Evolutionary conservation across 2,329 filamentous ascomycete species (phyloP).

Genomic region (Scytalidium lignicola): DNA sequence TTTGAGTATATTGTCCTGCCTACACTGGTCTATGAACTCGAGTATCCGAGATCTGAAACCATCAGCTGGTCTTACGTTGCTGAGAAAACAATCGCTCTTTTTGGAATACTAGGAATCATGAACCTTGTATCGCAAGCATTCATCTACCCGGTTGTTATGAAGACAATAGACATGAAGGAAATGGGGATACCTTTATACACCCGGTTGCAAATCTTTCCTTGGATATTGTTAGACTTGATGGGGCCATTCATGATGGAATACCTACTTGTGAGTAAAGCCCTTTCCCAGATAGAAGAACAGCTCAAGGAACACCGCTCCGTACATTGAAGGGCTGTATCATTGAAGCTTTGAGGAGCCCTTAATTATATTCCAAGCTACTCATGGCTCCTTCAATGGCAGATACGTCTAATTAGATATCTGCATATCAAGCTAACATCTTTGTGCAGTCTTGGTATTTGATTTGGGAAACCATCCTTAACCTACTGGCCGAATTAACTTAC

Average conservation of each 20-base stretch:
- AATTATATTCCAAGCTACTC: neutral
- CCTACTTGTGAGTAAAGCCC: slow-evolving; percentile 32
- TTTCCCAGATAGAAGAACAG: neutral
- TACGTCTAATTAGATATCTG: too few species aligned
- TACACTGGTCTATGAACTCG: slow-evolving; percentile 73
- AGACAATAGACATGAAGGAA: slow-evolving; percentile 63
- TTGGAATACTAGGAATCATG: slow-evolving; percentile 74
- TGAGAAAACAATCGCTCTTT: slow-evolving; percentile 65
- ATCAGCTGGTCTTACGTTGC: slow-evolving; percentile 72
- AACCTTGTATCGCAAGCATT: slow-evolving; percentile 71
- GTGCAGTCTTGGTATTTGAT: slow-evolving; percentile 70
- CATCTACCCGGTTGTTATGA: slow-evolving; percentile 71
- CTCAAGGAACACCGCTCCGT: too few species aligned
- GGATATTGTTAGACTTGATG: slow-evolving; percentile 68
- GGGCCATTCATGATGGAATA: slow-evolving; percentile 80
- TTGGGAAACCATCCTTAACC: slow-evolving; percentile 71
- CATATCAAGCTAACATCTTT: slow-evolving; percentile 4
- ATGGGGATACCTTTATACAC: slow-evolving; percentile 53
- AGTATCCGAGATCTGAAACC: slow-evolving; percentile 65
- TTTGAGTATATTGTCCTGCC: slow-evolving; percentile 71
- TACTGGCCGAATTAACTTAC: slow-evolving; percentile 68
- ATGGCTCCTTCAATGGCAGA: too few species aligned
- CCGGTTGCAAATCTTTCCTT: slow-evolving; percentile 65
- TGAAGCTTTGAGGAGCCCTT: too few species aligned
- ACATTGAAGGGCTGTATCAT: too few species aligned